phyloP scores from a whole-genome alignment of 2,329 filamentous ascomycete species.

The Aspergillus ochraceus region DNA sequence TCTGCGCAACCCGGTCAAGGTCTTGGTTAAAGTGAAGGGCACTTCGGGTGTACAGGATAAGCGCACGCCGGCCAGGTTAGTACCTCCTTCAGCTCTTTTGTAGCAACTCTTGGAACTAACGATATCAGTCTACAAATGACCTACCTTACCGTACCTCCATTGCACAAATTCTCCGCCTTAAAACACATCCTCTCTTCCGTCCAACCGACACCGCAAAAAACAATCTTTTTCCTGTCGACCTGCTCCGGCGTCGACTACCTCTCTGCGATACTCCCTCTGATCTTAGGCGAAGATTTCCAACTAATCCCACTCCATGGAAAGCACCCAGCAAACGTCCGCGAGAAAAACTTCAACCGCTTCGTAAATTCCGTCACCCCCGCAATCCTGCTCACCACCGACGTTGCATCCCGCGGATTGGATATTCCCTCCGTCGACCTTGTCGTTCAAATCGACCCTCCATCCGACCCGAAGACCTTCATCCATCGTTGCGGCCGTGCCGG shows the following conservation, averaged over 20 bases:
- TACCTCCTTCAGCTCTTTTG: background rate
- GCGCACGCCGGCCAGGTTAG: slow-evolving; percentile 73
- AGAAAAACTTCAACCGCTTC: slow-evolving; percentile 84
- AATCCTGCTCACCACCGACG: slow-evolving; percentile 86
- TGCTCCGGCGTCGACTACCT: slow-evolving; percentile 96
- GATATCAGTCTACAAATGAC: slow-evolving; percentile 73
- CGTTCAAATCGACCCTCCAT: slow-evolving; percentile 80
- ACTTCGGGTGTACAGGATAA: slow-evolving; percentile 75
- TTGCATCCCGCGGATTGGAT: slow-evolving; percentile 86
- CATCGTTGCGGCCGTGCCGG: slow-evolving; percentile 66
- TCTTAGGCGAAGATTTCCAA: slow-evolving; percentile 68
- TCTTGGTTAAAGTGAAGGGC: slow-evolving; percentile 87
- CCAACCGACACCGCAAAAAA: slow-evolving; percentile 74
- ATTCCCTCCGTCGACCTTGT: slow-evolving; percentile 91
- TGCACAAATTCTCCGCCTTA: slow-evolving; percentile 76
- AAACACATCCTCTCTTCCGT: slow-evolving; percentile 68
- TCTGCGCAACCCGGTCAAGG: slow-evolving; percentile 89
- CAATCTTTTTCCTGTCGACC: slow-evolving; percentile 89
- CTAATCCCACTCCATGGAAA: slow-evolving; percentile 89
- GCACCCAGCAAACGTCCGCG: slow-evolving; percentile 80
- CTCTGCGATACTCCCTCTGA: slow-evolving; percentile 70
- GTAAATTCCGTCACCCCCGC: slow-evolving; percentile 71
- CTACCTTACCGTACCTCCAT: slow-evolving; percentile 73
- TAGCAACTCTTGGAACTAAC: background rate
- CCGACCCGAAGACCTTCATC: slow-evolving; percentile 81